A percentile compares a stretch with the other conserved stretches of the same genome.
Conservation (phyloP, 2,329 filamentous ascomycete genomes). For the Talaromyces sp. region DNA sequence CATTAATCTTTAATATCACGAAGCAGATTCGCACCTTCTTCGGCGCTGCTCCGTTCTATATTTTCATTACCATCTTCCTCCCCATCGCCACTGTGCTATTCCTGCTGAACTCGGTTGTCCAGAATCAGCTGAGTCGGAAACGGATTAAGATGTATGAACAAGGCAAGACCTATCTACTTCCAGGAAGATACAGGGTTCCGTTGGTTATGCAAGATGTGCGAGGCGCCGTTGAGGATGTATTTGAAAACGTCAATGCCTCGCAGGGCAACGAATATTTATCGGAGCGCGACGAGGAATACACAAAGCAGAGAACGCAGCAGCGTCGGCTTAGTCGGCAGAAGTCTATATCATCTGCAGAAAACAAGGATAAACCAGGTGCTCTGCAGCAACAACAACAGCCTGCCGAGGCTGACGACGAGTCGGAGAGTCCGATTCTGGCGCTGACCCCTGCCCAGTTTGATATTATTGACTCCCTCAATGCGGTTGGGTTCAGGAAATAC, state of each 20-base stretch:
- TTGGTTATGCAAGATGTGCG: conserved; percentile 71
- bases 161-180: conserved; percentile 62
- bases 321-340: conserved; percentile 6
- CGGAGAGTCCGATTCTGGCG: conserved; percentile 65
- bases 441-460: conserved; percentile 74
- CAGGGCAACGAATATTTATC: conserved; percentile 69
- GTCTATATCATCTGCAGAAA: conserved; percentile 14
- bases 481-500: conserved; percentile 54
- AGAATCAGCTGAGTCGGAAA: conserved; percentile 67
- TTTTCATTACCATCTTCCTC: conserved; percentile 64
- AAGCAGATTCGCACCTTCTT: conserved; percentile 34
- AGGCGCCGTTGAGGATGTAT: conserved; percentile 69
- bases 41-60: conserved; percentile 56
- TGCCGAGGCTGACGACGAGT: conserved; percentile 16
- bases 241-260: conserved; percentile 65
- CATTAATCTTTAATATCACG: conserved; percentile 21
- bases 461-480: conserved; percentile 74
- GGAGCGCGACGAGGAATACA: conserved; percentile 49
- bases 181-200: conserved; percentile 69
- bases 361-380: conserved; percentile 12
- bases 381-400: conserved; percentile 15
- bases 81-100: conserved; percentile 68
- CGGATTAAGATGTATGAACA: conserved; percentile 73
- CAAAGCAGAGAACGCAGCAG: conserved; percentile 4
- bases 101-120: conserved; percentile 68